Evolutionary conservation across 805 yeast genomes (phyloP).

Genomic region (Ogataea allantospora): DNA sequence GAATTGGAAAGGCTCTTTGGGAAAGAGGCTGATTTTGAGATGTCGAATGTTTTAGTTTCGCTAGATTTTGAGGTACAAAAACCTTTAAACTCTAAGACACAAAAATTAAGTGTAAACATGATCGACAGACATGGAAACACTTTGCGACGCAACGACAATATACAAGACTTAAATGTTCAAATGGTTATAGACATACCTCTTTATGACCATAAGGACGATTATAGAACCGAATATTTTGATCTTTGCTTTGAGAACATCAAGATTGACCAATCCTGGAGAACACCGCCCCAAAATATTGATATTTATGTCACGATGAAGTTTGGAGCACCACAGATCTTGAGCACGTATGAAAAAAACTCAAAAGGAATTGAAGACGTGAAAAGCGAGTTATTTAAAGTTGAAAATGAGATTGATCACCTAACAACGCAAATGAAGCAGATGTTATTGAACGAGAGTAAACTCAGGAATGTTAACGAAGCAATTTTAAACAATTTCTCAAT

Average conservation of each 20-base stretch:
- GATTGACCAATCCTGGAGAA: conserved; percentile 32
- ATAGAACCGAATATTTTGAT: conserved; percentile 24
- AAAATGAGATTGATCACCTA: conserved; percentile 22
- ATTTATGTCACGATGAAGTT: conserved; percentile 23
- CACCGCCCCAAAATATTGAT: conserved; percentile 17
- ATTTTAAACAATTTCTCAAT: conserved; percentile 21
- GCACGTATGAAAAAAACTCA: conserved; percentile 23
- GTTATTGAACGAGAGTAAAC: conserved; percentile 21
- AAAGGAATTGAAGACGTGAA: conserved; percentile 15
- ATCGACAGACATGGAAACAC: conserved; percentile 29
- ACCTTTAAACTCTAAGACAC: conserved; percentile 19
- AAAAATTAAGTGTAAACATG: conserved; percentile 29
- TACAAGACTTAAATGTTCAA: conserved; percentile 16
- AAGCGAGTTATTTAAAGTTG: conserved; percentile 16
- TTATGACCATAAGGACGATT: conserved; percentile 14
- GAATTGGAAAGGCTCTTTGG: conserved; percentile 4
- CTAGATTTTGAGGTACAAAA: conserved; percentile 21
- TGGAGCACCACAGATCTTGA: conserved; percentile 28
- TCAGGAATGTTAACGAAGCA: conserved; percentile 31
- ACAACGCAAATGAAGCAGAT: conserved; percentile 13
- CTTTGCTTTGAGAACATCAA: conserved; percentile 33
- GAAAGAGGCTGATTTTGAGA: background rate
- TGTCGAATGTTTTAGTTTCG: conserved; percentile 21
- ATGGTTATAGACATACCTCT: conserved; percentile 27
- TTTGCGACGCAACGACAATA: conserved; percentile 26